These are phyloP conservation scores for Candida endomychidarum DNA, from an alignment of 805 yeast species.

Conservation along the genomic window DNA sequence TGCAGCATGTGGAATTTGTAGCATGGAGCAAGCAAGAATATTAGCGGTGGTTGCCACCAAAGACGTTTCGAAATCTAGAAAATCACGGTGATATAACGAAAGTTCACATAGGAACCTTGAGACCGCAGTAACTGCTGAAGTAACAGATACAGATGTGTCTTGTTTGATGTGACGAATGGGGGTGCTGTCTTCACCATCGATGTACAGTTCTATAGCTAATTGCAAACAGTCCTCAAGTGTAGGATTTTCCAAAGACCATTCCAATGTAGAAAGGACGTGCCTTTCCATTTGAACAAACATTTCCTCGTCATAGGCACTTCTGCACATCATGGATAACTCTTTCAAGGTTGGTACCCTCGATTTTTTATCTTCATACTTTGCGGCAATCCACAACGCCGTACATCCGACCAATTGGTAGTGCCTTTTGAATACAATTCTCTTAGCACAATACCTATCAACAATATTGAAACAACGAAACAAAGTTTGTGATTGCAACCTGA, in stretches of 20 bases:
- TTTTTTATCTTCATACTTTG: conserved; percentile 58
- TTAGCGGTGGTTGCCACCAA: conserved; percentile 50
- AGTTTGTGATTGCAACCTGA: conserved; percentile 43
- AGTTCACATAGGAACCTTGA: conserved; percentile 56
- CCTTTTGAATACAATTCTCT: conserved; percentile 46
- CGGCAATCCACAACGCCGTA: conserved; percentile 49
- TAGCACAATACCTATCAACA: conserved; percentile 47
- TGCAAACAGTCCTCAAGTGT: conserved; percentile 53
- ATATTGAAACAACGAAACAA: conserved; percentile 44
- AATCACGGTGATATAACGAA: conserved; percentile 50
- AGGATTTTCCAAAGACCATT: conserved; percentile 47
- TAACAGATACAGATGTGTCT: conserved; percentile 26
- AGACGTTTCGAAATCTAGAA: conserved; percentile 46
- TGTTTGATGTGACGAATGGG: conserved; percentile 25
- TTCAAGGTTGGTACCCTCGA: conserved; percentile 55
- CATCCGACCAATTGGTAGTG: conserved; percentile 49
- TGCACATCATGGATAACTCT: conserved; percentile 55
- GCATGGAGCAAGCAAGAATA: conserved; percentile 53
- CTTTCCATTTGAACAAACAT: conserved; percentile 58
- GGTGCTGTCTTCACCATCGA: conserved; percentile 19
- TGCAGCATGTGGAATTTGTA: conserved; percentile 47
- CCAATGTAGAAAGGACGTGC: conserved; percentile 67
- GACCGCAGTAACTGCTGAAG: conserved; percentile 55
- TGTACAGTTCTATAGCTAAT: conserved; percentile 31
- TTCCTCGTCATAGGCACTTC: conserved; percentile 56